Base-by-base conservation (phyloP, 371 early-diverging fungal species). In the Mucor plumbeus region DNA sequence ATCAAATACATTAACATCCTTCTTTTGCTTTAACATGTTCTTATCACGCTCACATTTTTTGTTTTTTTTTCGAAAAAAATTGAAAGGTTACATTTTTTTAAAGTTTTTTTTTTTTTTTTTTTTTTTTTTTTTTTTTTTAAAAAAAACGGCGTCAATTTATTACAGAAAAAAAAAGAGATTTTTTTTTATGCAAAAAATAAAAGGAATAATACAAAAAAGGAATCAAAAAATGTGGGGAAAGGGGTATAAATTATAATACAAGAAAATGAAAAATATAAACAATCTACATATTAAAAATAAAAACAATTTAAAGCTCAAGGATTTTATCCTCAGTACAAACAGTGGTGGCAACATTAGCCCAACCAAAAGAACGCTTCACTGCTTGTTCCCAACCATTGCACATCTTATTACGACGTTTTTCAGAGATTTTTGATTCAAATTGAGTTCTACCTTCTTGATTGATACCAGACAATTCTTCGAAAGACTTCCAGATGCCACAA, bases 311-410 rank as follows among this genome's bases (percentile, higher is more conserved):
- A 19, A 59, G 11, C 15, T 40, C 55, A 8, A 60, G n/a, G 4
- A 66, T 36, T n/a, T 39, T 40, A 33, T 68, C 68, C 5, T 68
- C 59, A 10, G 69, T 68, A 15, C 59, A 38, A 0, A 54, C 64
- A 13, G 64, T 69, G 7, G 63, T 63, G 13, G 58, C 50, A 7
- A 41, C 36, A 68, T 74, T 79, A 14, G 84, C 85, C 88, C 91
- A 94, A 61, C 85, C 88, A 69, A 87, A 83, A 44, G 88, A 89
- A 69, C 87, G 85, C 65, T 93, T 82, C 31, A 97, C 91, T 14
- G 97, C 97, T 76, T 90, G 86, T 67, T 94, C 85, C 97, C 97
- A 97, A 35, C 88, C 84, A 35, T 71, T 70, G 65, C 84, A 89
- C 79, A 89, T 85, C 55, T 77, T 73, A 7, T 84, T 81, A 54